These are phyloP conservation scores for Haplosporangium sp. DNA, from an alignment of 371 early-diverging fungal species.

Conservation along the genomic window DNA sequence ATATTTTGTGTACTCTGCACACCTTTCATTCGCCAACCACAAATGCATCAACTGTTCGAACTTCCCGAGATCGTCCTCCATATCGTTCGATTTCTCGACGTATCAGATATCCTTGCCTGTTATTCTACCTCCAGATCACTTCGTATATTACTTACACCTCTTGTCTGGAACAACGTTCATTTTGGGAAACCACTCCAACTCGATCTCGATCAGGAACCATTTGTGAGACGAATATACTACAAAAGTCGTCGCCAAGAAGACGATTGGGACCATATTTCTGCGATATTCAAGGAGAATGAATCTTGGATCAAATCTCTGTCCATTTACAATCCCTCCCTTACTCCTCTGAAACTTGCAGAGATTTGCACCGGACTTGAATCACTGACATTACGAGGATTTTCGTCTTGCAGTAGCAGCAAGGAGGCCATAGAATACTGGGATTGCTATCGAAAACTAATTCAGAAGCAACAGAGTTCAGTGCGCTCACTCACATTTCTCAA, in stretches of 20 bases:
- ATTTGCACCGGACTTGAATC: neutral
- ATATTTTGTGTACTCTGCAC: too few species aligned
- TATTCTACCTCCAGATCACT: slow-evolving; percentile 9
- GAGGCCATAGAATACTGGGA: neutral
- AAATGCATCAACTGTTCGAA: neutral
- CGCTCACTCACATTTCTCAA: slow-evolving; percentile 1
- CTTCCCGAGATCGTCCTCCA: slow-evolving; percentile 14
- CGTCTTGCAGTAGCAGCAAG: neutral
- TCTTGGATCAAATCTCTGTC: neutral
- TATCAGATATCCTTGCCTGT: slow-evolving; percentile 4
- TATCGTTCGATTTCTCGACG: slow-evolving; percentile 14
- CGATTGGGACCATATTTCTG: neutral
- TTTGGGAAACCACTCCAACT: neutral
- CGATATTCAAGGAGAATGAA: neutral
- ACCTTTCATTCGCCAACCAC: too few species aligned
- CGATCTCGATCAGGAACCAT: neutral
- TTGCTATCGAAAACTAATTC: neutral
- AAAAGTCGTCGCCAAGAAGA: neutral
- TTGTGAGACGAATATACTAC: neutral
- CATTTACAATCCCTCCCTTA: neutral
- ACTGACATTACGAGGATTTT: neutral
- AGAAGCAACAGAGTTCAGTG: neutral
- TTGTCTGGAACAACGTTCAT: slow-evolving; percentile 24
- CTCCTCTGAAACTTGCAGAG: neutral
- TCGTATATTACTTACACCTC: slow-evolving; percentile 6